Percentiles rank a stretch among this genome's conserved stretches.
These are phyloP conservation scores for Hypsizygus ulmarius DNA, from an alignment of 1,284 basidiomycete species.

Conservation along the genomic window DNA sequence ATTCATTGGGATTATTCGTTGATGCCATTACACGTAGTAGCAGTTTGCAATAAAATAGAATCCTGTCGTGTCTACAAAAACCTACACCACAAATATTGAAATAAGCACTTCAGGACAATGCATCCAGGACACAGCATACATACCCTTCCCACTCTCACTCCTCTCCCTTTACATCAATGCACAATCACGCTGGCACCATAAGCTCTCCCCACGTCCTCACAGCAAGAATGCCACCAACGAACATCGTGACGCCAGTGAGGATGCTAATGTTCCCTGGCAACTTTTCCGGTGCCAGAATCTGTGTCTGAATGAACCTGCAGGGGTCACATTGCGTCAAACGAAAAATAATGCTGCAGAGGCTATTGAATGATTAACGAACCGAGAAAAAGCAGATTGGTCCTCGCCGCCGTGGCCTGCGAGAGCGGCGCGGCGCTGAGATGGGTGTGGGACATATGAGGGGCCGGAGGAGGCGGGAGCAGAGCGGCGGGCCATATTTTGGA, in stretches of 20 bases:
- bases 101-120: no score
- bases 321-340: no score
- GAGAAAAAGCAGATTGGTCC: constrained; percentile 18
- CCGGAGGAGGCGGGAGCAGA: constrained; percentile 50
- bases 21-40: no score
- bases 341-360: not conserved
- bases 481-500: constrained; percentile 68
- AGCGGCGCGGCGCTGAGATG: constrained; percentile 15
- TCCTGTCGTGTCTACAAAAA: no score
- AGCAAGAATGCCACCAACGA: constrained; percentile 61
- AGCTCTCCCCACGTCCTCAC: constrained; percentile 73
- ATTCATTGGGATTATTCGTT: no score
- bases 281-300: constrained; percentile 71
- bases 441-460: constrained; percentile 28
- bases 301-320: constrained; percentile 55
- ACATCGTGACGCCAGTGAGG: constrained; percentile 58
- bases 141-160: no score
- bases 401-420: constrained; percentile 10
- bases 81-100: no score
- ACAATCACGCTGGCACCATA: constrained; percentile 54
- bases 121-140: no score
- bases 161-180: no score
- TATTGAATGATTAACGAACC: constrained; percentile 5
- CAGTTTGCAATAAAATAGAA: no score
- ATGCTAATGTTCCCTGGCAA: constrained; percentile 69